phyloP scores from a whole-genome alignment of 2,329 filamentous ascomycete genomes.

The Penicillium sp. region DNA sequence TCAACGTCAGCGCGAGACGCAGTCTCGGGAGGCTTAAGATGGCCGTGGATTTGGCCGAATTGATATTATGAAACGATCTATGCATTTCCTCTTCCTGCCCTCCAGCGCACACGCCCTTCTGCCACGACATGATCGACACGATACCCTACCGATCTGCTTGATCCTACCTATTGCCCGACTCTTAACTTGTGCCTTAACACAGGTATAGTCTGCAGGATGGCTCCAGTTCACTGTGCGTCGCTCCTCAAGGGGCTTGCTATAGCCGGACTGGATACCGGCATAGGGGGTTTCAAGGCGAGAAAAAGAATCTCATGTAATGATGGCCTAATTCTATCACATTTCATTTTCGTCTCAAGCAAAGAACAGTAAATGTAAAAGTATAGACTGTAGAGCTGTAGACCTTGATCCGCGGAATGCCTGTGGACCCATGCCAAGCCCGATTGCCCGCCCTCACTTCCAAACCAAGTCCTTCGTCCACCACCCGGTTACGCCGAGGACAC shows the following conservation, averaged over 20 bases:
- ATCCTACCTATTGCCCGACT: conserved; percentile 15
- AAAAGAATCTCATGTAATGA: conserved; percentile 20
- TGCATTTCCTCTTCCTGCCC: conserved; percentile 24
- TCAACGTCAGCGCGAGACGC: conserved; percentile 28
- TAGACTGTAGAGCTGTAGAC: background rate
- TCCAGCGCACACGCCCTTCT: conserved; percentile 22
- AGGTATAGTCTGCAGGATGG: conserved; percentile 13
- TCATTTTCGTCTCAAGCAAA: background rate
- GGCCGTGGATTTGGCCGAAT: conserved; percentile 17
- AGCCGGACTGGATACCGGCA: conserved; percentile 4
- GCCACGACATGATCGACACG: conserved; percentile 27
- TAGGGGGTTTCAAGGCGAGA: conserved; percentile 9
- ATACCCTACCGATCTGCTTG: conserved; percentile 28
- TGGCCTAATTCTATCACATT: conserved; percentile 11
- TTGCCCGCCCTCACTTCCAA: conserved; percentile 17
- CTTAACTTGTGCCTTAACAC: conserved; percentile 12
- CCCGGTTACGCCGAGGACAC: background rate
- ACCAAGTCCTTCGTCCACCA: conserved; percentile 11
- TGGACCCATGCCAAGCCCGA: conserved; percentile 21
- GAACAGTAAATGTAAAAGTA: background rate
- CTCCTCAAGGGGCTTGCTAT: conserved; percentile 1
- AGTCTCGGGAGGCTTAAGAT: conserved; percentile 27
- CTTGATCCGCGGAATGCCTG: background rate
- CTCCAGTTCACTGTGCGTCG: conserved; percentile 10
- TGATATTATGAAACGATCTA: conserved; percentile 28